A percentile compares a stretch with the other conserved stretches of the same genome.
These are phyloP conservation scores for Talaromyces liani DNA, from an alignment of 495 filamentous ascomycete genomes.

Conservation along the genomic window DNA sequence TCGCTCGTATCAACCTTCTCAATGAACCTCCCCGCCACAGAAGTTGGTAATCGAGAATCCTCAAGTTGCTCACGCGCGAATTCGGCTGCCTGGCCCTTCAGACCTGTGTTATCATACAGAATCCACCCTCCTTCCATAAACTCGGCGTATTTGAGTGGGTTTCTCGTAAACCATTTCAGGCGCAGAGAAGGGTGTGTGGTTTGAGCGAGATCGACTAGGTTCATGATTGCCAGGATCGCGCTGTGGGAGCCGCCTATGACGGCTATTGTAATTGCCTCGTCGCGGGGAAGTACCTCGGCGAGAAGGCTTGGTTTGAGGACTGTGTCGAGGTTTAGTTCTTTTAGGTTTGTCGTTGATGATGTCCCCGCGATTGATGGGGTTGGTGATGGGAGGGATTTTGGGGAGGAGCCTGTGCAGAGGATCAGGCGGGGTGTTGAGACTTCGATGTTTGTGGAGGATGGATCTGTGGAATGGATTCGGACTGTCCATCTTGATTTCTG, in stretches of 20 bases:
- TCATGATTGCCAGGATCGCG: conserved; percentile 53
- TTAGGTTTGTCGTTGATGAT: conserved; percentile 10
- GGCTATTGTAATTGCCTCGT: conserved; percentile 32
- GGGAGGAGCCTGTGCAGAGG: conserved; percentile 52
- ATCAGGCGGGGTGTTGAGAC: conserved; percentile 37
- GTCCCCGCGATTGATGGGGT: conserved; percentile 15
- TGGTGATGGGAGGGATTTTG: conserved; percentile 36
- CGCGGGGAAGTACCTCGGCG: conserved; percentile 27
- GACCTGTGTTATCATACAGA: conserved; percentile 54
- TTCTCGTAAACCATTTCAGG: conserved; percentile 55
- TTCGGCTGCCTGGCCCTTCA: conserved; percentile 53
- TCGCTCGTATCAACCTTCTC: conserved; percentile 42
- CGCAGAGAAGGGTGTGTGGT: conserved; percentile 43
- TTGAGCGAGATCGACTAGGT: conserved; percentile 45
- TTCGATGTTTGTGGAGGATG: conserved; percentile 22
- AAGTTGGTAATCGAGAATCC: conserved; percentile 36
- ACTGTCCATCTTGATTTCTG: conserved; percentile 39
- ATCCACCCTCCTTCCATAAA: conserved; percentile 53
- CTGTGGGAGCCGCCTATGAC: conserved; percentile 57
- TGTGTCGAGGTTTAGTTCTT: conserved; percentile 44
- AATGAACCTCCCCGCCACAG: conserved; percentile 41
- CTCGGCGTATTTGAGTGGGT: conserved; percentile 52
- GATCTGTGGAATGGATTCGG: conserved; percentile 21
- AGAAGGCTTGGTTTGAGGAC: conserved; percentile 49
- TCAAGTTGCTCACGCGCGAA: conserved; percentile 52